Evolutionary conservation across 768 basidiomycete species (phyloP).

Genomic region (Jaapia argillacea): DNA sequence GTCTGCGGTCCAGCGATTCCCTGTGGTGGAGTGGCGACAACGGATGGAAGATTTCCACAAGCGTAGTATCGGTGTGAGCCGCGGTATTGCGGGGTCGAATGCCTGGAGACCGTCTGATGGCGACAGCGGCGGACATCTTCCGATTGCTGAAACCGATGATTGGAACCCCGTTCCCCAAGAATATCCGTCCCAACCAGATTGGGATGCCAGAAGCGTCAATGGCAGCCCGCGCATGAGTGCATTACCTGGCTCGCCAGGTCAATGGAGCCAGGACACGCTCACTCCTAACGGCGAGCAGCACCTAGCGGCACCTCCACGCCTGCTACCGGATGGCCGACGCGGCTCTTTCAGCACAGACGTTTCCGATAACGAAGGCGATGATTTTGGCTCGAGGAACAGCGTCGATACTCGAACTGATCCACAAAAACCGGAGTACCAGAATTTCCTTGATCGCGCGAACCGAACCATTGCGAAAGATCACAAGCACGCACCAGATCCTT

Average conservation of each 20-base stretch:
- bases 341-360: slow-evolving; percentile 30
- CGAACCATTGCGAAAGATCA: slow-evolving; percentile 74
- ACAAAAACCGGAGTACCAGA: slow-evolving; percentile 48
- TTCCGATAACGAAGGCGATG: slow-evolving; percentile 56
- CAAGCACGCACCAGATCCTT: slow-evolving; percentile 74
- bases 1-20: slow-evolving; percentile 93
- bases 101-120: slow-evolving; percentile 77
- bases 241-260: slow-evolving; percentile 45
- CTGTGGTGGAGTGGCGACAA: slow-evolving; percentile 96
- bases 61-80: slow-evolving; percentile 68
- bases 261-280: slow-evolving; percentile 52
- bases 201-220: slow-evolving; percentile 54
- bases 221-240: slow-evolving; percentile 26
- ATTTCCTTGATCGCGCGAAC: slow-evolving; percentile 84
- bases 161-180: slow-evolving; percentile 68
- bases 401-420: slow-evolving; percentile 15
- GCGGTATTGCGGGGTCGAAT: slow-evolving; percentile 53
- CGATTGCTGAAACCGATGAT: slow-evolving; percentile 63
- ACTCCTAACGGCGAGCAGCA: slow-evolving; percentile 33
- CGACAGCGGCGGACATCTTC: slow-evolving; percentile 27
- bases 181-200: slow-evolving; percentile 63
- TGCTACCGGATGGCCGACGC: slow-evolving; percentile 16
- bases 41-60: slow-evolving; percentile 91
- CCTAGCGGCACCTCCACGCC: slow-evolving; percentile 27
- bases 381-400: slow-evolving; percentile 28